A percentile compares a stretch with the other conserved stretches of the same genome.
phyloP scores from a whole-genome alignment of 192 early-diverging fungal genomes.

The Lobulomyces angularis region DNA sequence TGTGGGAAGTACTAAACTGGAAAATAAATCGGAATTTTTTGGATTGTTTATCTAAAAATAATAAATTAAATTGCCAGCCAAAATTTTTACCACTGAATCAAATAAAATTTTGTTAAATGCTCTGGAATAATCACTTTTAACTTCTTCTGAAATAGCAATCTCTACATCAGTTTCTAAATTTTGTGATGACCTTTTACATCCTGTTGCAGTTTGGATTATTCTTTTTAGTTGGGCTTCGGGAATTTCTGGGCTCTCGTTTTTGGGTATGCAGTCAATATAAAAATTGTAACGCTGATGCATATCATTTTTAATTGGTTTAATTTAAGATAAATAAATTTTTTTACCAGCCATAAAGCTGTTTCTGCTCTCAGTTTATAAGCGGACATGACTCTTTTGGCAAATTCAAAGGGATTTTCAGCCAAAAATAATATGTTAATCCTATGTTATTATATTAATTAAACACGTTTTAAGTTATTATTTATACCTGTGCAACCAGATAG shows the following conservation, averaged over 20 bases:
- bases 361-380: constrained; percentile 24
- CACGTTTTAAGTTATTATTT: constrained; percentile 1
- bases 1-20: not conserved
- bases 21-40: constrained; percentile 7
- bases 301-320: not conserved
- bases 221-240: constrained; percentile 9
- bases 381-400: constrained; percentile 26
- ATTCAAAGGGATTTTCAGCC: constrained; percentile 34
- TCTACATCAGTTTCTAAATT: not conserved
- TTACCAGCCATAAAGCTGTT: constrained; percentile 19
- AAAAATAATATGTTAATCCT: constrained; percentile 38
- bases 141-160: constrained; percentile 22
- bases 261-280: constrained; percentile 43
- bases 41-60: constrained; percentile 3
- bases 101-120: constrained; percentile 36
- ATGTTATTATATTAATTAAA: not conserved
- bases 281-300: constrained; percentile 24
- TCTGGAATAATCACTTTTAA: constrained; percentile 30
- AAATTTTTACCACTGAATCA: constrained; percentile 24
- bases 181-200: constrained; percentile 9
- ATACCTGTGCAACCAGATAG: constrained; percentile 37
- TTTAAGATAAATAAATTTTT: not conserved
- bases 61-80: not conserved
- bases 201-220: constrained; percentile 11
- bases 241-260: constrained; percentile 16